Evolutionary conservation across 2,329 filamentous ascomycete species (phyloP), one percentile per base, ranked within the genome.

Genomic region (Exophiala bonariae): DNA sequence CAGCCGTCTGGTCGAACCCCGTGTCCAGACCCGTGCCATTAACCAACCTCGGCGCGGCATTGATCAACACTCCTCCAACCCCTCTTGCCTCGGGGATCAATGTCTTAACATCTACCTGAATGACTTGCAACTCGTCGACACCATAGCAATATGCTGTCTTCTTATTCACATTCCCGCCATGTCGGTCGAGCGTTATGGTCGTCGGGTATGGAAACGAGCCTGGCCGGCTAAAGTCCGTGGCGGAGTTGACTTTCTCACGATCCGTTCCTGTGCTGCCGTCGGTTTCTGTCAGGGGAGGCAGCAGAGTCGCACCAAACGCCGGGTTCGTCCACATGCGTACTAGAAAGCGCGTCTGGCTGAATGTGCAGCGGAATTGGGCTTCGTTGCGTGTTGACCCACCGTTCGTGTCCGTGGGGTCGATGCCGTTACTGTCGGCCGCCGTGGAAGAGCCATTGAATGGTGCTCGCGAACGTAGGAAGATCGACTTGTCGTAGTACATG

Each of bases 401-500:
- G 38, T 77, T 65, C n/a, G 68, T 68, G 3, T 72, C 61, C 3
- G 68, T 63, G 7, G 69, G 63, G 31, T 69, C 68, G 8, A 61
- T 62, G 28, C 64, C 65, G n/a, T 26, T 11, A 18, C 57, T 61
- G 18, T 48, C 54, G 44, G 47, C 39, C 18, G 51, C 30, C 7
- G 50, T 48, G 16, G 43, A 41, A n/a, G 50, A 46, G 13, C 30
- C 44, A 17, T 54, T 52, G 41, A 49, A 17, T 18, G 53, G 31
- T 4, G 52, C 43, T 13, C 44, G 50, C n/a, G 48, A 50, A 30
- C 46, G 47, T 52, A 95, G 75, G 72, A 92, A 95, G 54, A 95
- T 88, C 7, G 85, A 86, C 56, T 90, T 88, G 68, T 90, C 84
- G 67, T 87, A 97, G 73, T 96, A 95, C 1, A 81, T 87, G 71